A percentile compares a stretch with the other conserved stretches of the same genome.
These are phyloP conservation scores for Metarhizium sp. DNA, from an alignment of 2,329 filamentous ascomycete genomes.

Conservation along the genomic window DNA sequence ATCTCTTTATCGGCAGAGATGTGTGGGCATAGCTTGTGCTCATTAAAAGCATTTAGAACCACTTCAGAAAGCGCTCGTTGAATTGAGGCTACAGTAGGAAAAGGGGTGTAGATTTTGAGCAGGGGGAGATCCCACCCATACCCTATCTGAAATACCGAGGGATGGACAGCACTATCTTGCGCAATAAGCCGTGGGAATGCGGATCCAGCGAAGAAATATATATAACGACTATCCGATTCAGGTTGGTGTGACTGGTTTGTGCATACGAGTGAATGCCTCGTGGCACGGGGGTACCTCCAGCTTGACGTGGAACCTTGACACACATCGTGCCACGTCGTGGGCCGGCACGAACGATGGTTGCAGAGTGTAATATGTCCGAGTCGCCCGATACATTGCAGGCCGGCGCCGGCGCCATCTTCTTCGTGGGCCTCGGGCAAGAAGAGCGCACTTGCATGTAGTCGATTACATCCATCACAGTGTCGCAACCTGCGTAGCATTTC, in stretches of 20 bases:
- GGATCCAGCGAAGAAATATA: neutral
- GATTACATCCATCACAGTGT: neutral
- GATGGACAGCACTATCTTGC: no score
- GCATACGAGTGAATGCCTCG: neutral
- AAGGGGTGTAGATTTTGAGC: neutral
- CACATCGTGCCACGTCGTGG: neutral
- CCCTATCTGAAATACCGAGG: neutral
- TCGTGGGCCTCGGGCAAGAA: neutral
- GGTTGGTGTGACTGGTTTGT: neutral
- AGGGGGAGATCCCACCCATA: slow-evolving; percentile 1
- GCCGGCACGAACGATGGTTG: neutral
- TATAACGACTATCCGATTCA: neutral
- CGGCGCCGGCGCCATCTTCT: neutral
- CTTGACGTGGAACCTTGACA: neutral
- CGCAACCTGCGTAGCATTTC: neutral
- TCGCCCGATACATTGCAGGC: neutral
- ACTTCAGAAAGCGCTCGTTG: neutral
- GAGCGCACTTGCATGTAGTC: neutral
- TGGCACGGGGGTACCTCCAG: no score
- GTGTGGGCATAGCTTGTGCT: neutral
- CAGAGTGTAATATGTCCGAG: slow-evolving; percentile 1
- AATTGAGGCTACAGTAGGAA: neutral
- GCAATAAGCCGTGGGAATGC: neutral
- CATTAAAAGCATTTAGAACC: neutral
- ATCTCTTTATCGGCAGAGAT: neutral